Base-by-base conservation (phyloP, 257 asterid species). In the Capsicum pubescens region DNA sequence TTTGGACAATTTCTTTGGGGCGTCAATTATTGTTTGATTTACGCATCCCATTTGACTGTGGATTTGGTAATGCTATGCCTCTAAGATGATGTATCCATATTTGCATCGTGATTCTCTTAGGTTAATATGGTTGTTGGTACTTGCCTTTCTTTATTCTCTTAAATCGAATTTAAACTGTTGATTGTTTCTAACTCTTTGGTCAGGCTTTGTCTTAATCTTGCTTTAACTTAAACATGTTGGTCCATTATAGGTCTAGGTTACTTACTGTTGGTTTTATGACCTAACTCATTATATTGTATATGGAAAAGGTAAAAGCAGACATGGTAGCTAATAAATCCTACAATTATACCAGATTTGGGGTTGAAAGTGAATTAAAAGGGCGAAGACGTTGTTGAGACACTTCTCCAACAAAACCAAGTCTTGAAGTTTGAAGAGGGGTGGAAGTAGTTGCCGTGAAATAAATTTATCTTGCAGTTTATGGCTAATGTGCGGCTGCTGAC, bases 281-380 rank as follows among this genome's bases (percentile, higher is more conserved):
- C 63, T 74, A 50, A 74, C 50, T 54, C 32, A 14, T 26, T 77
- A 26, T 54, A 77, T 54, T 1, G 21, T 26, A 54, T 26, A 14
- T 54, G 81, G 54, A 54, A 77, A 54, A 54, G 17, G 12, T 4
- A 26, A 58, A 76, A 21, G 7, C 61, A 32, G 39, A 7, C 0
- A 3, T 17, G 13, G 50, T 77, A 52, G 50, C 82, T 77, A 54
- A 8, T 8, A 14, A 77, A 77, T 54, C 64, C 64, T 77, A 14
- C 32, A 77, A 32, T 26, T 15, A 77, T 54, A 50, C 50, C 63
- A 54, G 54, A 26, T 77, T 77, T 54, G 82, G 50, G 15, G 14
- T 54, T 32, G 82, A 14, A 54, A 77, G 82, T 77, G 64, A 77
- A 77, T 2, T 77, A 77, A 14, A 77, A 77, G 15, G 61, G 54